Evolutionary conservation across 257 asterid species (phyloP).

Genomic region (Lantana camara): DNA sequence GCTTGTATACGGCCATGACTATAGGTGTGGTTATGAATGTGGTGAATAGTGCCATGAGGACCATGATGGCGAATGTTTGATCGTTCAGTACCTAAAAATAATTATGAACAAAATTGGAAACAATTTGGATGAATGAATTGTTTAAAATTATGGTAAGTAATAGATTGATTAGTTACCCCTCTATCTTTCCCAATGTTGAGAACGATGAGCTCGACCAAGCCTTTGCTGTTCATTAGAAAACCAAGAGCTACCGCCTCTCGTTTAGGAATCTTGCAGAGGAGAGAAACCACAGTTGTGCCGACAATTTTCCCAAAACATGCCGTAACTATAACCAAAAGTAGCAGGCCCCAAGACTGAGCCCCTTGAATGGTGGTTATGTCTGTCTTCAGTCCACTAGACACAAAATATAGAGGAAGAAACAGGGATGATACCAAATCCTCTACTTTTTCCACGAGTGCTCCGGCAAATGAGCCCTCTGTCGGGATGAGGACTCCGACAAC

Average conservation of each 20-base stretch:
- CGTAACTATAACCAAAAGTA: conserved; percentile 59
- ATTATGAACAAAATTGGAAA: neutral
- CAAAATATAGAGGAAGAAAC: conserved; percentile 78
- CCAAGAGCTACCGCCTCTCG: conserved; percentile 75
- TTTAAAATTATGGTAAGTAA: neutral
- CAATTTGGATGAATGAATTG: neutral
- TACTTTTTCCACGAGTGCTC: conserved; percentile 64
- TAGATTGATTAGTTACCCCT: conserved; percentile 42
- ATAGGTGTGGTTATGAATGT: conserved; percentile 55
- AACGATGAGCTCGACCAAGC: conserved; percentile 74
- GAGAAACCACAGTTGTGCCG: conserved; percentile 62
- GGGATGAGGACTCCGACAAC: conserved; percentile 71
- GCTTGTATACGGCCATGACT: conserved; percentile 43
- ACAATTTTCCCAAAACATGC: conserved; percentile 80
- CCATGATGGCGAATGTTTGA: conserved; percentile 54
- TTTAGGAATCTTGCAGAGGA: conserved; percentile 52
- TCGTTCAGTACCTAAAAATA: conserved; percentile 49
- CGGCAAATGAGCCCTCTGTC: conserved; percentile 66
- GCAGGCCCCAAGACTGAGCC: conserved; percentile 79
- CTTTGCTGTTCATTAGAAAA: conserved; percentile 74
- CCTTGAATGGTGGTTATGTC: conserved; percentile 77
- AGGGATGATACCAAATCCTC: conserved; percentile 53
- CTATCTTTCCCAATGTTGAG: conserved; percentile 79
- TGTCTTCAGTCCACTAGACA: conserved; percentile 83
- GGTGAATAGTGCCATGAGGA: conserved; percentile 56